Percentiles rank a stretch among this genome's conserved stretches.
Conservation (phyloP, 2,329 filamentous ascomycete species). For the Escovopsis sp. region DNA sequence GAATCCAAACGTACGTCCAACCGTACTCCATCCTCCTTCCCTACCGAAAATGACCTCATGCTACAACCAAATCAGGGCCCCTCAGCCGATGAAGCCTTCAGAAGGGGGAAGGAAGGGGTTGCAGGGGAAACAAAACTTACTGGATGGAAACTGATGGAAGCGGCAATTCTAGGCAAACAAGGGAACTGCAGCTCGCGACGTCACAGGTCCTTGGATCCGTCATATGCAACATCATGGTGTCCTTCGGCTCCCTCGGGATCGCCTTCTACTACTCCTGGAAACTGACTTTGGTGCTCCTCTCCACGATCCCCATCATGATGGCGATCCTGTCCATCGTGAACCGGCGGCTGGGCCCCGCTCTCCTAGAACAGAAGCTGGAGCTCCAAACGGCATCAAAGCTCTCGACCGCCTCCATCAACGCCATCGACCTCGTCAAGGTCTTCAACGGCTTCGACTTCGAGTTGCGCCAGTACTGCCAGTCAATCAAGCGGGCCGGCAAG, state of each 20-base stretch:
- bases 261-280: constrained; percentile 74
- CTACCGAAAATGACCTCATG: background rate
- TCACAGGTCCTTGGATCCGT: constrained; percentile 66
- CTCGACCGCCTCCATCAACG: constrained; percentile 50
- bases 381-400: constrained; percentile 58
- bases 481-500: constrained; percentile 40
- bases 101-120: no score
- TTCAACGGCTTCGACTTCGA: constrained; percentile 66
- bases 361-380: constrained; percentile 52
- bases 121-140: background rate
- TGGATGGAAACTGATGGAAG: no score
- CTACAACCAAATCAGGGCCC: no score
- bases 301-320: constrained; percentile 54
- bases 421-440: constrained; percentile 75
- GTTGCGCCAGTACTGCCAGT: constrained; percentile 43
- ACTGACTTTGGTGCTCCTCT: constrained; percentile 63
- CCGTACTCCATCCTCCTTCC: background rate
- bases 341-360: constrained; percentile 44
- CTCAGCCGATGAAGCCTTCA: no score
- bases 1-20: constrained; percentile 52
- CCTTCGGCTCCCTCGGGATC: constrained; percentile 49
- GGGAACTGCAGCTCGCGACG: constrained; percentile 65
- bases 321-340: constrained; percentile 45
- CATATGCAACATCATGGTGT: constrained; percentile 47
- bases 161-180: constrained; percentile 50